Evolutionary conservation across 371 early-diverging fungal species (phyloP), one percentile per base, ranked within the genome.

Genomic region (Mucor lusitanicus): DNA sequence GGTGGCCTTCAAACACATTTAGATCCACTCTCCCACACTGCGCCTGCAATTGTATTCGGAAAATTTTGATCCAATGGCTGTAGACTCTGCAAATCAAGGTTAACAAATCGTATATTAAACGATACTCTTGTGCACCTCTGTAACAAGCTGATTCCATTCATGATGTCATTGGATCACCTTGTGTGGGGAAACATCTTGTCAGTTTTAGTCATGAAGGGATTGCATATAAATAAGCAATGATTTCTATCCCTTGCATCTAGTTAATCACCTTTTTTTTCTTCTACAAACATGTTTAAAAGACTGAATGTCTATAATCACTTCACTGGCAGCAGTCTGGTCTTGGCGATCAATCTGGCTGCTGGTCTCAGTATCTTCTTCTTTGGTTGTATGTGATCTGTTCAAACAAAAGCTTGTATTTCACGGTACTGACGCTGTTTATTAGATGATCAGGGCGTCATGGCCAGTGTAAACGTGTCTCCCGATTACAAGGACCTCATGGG

Each of bases 391-490:
- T 68, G 35, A 25, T 11, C 61, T 30, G 32, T 0, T 39, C 11
- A 50, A 25, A 13, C 50, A 23, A 25, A 25, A 23, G 23, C 12
- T 12, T 37, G 37, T 37, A 2, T 11, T 37, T 13, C 2, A 11
- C 11, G 15, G 13, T 37, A 37, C 37, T 37, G 13, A 37, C 1
- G 13, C 1, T 13, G 15, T 37, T 37, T 12, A 37, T 37, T 37
- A 37, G 37, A 82, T 69, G 82, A 82, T 67, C 82, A 82, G 68
- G 82, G 82, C 48, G 82, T 82, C 1, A 82, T 82, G 82, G 68
- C 73, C 53, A 74, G 76, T 48, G 82, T 82, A 21, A 81, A 81
- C 59, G 71, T 78, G 12, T 75, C 79, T 7, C 74, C 74, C 15
- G 74, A 81, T 46, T 81, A 81, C 63, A 46, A 74, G 11, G n/a